These are phyloP conservation scores for Phytopythium cucurbitacearum DNA, from an alignment of 352 stramenopile species.

Conservation along the genomic window DNA sequence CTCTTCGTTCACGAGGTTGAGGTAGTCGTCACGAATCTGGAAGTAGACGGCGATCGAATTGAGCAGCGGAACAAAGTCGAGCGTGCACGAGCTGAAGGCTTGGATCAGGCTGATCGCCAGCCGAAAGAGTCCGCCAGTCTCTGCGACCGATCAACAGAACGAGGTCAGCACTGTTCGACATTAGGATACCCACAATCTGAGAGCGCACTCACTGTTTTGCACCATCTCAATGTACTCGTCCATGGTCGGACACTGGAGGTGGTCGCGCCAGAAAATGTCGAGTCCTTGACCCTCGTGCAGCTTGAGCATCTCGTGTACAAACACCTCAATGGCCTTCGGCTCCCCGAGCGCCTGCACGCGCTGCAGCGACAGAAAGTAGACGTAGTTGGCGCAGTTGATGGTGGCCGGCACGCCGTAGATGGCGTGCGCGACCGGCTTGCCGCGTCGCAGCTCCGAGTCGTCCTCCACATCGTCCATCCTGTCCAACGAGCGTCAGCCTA, in stretches of 20 bases:
- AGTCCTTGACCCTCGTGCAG: conserved; percentile 95
- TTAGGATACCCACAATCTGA: conserved; percentile 5
- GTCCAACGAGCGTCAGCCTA: not conserved
- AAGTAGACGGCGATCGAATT: conserved; percentile 96
- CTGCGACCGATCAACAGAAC: conserved; percentile 12
- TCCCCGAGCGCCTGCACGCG: conserved; percentile 87
- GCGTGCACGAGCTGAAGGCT: conserved; percentile 63
- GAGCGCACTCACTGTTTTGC: conserved; percentile 81
- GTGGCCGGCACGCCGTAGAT: conserved; percentile 95
- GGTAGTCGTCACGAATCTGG: conserved; percentile 97
- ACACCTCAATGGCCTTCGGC: conserved; percentile 82
- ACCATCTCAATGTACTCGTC: conserved; percentile 94
- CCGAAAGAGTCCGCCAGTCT: conserved; percentile 96
- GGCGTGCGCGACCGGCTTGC: conserved; percentile 92
- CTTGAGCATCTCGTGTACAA: conserved; percentile 94
- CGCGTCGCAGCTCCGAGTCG: conserved; percentile 93
- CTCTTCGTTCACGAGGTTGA: conserved; percentile 94
- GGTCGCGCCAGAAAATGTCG: conserved; percentile 95
- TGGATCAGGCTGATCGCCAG: conserved; percentile 95
- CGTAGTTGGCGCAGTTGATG: conserved; percentile 99
- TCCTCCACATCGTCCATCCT: conserved; percentile 98
- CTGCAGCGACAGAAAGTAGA: conserved; percentile 96
- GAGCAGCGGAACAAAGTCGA: conserved; percentile 88
- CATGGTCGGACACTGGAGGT: conserved; percentile 85
- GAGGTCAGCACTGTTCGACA: not conserved